Evolutionary conservation across 106 monocot genomes (phyloP), one percentile per base, ranked within the genome.

Genomic region (Acanthochlamys bracteata): DNA sequence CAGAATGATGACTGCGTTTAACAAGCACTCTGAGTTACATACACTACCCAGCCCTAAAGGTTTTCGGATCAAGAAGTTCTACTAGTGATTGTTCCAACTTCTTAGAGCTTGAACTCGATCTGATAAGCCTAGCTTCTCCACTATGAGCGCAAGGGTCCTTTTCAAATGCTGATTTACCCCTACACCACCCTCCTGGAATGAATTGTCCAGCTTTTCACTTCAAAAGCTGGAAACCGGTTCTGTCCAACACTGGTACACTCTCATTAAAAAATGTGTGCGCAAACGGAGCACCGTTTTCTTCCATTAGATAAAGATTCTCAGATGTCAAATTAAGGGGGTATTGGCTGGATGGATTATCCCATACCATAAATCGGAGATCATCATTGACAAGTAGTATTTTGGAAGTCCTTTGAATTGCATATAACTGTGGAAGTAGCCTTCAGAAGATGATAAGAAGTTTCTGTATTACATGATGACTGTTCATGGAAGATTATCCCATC

Each of bases 401-500:
- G 90, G 53, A 84, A 96, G 39, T 90, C 80, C 62, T 80, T 72
- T 19, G 95, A 90, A 26, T 96, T 90, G 78, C 95, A 96, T 65
- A 96, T 87, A 11, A 88, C 88, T 85, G 41, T 96, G 95, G 74
- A 96, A 91, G 75, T 96, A 96, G 52, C 80, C 70, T 65, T 96
- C 95, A 0, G 71, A 57, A 21, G 90, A 82, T 46, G 75, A 76
- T 15, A 96, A 64, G 74, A 82, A 96, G 61, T 96, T 96, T 46
- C 84, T 84, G 61, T 84, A 85, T 71, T 96, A 96, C 90, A 96
- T 87, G 41, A 96, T 76, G 20, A 90, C 52, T 11, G 90, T 90
- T 26, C 95, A 74, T 16, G 95, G 95, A 39, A 96, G 95, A 63
- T 88, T 96, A 53, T 96, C 95, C 95, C 95, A 96, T 7, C 90